Base-by-base conservation (phyloP, 345 rosid species). In the Reutealis trisperma region DNA sequence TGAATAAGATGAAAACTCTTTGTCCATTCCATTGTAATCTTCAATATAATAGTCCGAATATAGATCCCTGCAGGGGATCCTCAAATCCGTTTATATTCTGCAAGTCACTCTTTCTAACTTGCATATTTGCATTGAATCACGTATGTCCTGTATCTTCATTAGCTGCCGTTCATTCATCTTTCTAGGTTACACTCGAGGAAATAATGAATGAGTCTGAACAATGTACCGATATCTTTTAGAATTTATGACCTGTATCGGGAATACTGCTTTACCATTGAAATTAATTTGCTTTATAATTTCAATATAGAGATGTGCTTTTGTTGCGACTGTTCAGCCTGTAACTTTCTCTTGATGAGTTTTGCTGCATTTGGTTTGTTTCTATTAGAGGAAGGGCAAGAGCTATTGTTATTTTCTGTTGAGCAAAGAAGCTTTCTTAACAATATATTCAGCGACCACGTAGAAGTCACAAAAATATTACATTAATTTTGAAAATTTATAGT, bases 11-110 rank as follows among this genome's bases (percentile, higher is more conserved):
- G 61, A 61, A 70, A 70, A 52, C 8, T 42, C 10, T 60, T 58
- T 60, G 27, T 21, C 16, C 1, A 12, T 19, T 1, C 70, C 41
- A 62, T 67, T 79, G 30, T 13, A 59, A 15, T n/a, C 49, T 78
- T 59, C 67, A 59, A 2, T 19, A 21, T 21, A 22, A n/a, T 22
- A 4, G 18, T 24, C 9, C 37, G 68, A 67, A 58, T 62, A 66
- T 11, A 51, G 78, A 62, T 76, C 74, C 82, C 74, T 75, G 1
- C 15, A 14, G 9, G 63, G 75, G 79, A 60, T 70, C 55, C 67
- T 81, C 72, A 78, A 49, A 75, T 84, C 82, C 75, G 64, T 83
- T 77, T 30, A 67, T 76, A 42, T 30, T 62, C 54, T 62, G n/a
- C 2, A 42, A 30, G 72, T 27, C 15, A 1, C 60, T 57, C 32